Conservation (phyloP, 768 basidiomycete genomes). For the Stropharia rugosoannulata region DNA sequence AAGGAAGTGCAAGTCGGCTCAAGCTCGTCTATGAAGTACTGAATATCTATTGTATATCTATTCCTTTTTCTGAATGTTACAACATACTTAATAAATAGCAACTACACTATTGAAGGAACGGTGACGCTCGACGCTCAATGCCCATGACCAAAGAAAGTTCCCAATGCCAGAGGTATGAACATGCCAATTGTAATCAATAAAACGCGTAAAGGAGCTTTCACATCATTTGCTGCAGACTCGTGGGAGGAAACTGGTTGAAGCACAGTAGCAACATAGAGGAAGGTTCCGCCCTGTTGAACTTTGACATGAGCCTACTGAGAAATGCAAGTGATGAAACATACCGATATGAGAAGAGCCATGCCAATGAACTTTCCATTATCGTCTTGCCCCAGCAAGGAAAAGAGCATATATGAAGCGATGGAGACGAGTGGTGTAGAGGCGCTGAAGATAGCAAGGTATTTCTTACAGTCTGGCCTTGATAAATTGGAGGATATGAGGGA, state of each 20-base stretch:
- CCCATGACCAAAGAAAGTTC: constrained; percentile 60
- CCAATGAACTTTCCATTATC: constrained; percentile 62
- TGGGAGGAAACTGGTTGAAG: constrained; percentile 72
- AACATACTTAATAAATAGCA: neutral
- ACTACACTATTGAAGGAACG: neutral
- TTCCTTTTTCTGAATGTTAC: neutral
- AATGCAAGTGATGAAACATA: constrained; percentile 34
- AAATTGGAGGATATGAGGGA: constrained; percentile 80
- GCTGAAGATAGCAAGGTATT: constrained; percentile 76
- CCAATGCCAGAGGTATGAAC: constrained; percentile 64
- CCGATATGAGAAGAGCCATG: constrained; percentile 79
- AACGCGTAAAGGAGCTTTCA: constrained; percentile 46
- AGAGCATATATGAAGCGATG: constrained; percentile 67
- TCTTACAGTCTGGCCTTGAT: constrained; percentile 64
- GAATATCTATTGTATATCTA: too few species aligned
- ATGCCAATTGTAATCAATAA: constrained; percentile 65
- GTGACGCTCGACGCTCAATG: constrained; percentile 31
- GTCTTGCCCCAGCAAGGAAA: constrained; percentile 52
- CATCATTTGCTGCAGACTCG: constrained; percentile 35
- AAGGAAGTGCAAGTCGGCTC: too few species aligned
- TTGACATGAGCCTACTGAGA: neutral
- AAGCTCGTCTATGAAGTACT: too few species aligned
- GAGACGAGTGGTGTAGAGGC: constrained; percentile 85
- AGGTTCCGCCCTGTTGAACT: constrained; percentile 75
- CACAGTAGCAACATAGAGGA: constrained; percentile 92